phyloP scores from a whole-genome alignment of 768 basidiomycete genomes.

The Ramaria sp. region DNA sequence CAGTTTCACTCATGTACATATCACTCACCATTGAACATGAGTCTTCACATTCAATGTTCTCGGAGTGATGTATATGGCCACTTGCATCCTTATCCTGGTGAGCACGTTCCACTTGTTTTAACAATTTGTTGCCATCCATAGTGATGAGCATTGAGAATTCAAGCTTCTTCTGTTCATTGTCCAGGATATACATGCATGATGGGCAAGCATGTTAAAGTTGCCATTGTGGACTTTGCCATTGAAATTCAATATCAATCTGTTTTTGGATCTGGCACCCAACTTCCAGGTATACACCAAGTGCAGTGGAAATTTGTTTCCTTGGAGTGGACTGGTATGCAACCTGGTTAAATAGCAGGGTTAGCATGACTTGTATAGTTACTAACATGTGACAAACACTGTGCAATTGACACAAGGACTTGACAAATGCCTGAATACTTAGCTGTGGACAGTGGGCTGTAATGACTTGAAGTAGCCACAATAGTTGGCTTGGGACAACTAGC shows the following conservation, averaged over 20 bases:
- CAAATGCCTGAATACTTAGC: neutral
- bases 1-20: slow-evolving; percentile 17
- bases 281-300: slow-evolving; percentile 27
- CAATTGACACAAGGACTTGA: neutral
- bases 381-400: neutral
- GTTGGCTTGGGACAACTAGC: neutral
- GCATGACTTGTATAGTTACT: neutral
- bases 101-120: slow-evolving; percentile 19
- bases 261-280: slow-evolving; percentile 16
- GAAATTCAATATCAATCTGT: slow-evolving; percentile 17
- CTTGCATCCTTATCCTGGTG: slow-evolving; percentile 14
- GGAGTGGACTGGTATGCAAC: slow-evolving; percentile 17
- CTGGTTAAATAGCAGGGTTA: slow-evolving; percentile 12
- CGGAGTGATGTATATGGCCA: slow-evolving; percentile 9
- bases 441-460: neutral
- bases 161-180: slow-evolving; percentile 22
- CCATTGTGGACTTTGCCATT: slow-evolving; percentile 21
- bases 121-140: slow-evolving; percentile 27
- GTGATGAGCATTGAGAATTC: slow-evolving; percentile 16
- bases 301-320: slow-evolving; percentile 18
- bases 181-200: slow-evolving; percentile 26
- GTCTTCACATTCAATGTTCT: neutral
- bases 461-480: neutral
- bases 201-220: slow-evolving; percentile 25
- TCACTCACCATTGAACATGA: slow-evolving; percentile 10